Evolutionary conservation across 805 yeast species (phyloP).

Genomic region (Yamadazyma takamatsuzukensis): DNA sequence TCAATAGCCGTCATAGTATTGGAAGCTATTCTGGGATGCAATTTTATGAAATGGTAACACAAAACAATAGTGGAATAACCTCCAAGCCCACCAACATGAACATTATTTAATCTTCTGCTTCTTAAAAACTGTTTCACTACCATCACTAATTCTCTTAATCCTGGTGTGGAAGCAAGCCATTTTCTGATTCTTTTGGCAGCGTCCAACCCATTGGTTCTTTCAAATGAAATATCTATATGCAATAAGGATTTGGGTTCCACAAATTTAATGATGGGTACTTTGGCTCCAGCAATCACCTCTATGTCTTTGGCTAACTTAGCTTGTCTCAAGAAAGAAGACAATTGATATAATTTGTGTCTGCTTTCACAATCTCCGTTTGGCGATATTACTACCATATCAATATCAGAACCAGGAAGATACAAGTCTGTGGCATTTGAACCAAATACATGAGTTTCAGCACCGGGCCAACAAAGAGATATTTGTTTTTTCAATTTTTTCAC

Average conservation of each 20-base stretch:
- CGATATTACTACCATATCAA: constrained; percentile 85
- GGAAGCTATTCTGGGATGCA: constrained; percentile 76
- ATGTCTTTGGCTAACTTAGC: constrained; percentile 63
- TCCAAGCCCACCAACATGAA: constrained; percentile 91
- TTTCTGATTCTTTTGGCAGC: constrained; percentile 75
- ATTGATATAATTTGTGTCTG: constrained; percentile 63
- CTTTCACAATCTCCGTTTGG: constrained; percentile 54
- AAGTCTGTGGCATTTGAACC: constrained; percentile 94
- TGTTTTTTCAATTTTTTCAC: constrained; percentile 56
- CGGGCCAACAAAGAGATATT: constrained; percentile 64
- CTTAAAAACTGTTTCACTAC: constrained; percentile 82
- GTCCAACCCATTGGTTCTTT: constrained; percentile 72
- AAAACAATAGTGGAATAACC: constrained; percentile 91
- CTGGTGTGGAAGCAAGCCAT: constrained; percentile 75
- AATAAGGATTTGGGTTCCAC: constrained; percentile 68
- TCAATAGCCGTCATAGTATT: constrained; percentile 62
- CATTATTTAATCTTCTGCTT: constrained; percentile 75
- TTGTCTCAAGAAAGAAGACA: constrained; percentile 66
- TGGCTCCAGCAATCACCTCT: constrained; percentile 84
- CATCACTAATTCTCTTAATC: constrained; percentile 75
- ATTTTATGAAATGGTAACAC: constrained; percentile 68
- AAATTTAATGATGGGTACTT: constrained; percentile 92
- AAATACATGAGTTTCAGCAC: constrained; percentile 77
- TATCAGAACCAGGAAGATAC: constrained; percentile 92
- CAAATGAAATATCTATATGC: constrained; percentile 88